Evolutionary conservation across 495 filamentous ascomycete genomes (phyloP).

Genomic region (Xylaria palmicola): DNA sequence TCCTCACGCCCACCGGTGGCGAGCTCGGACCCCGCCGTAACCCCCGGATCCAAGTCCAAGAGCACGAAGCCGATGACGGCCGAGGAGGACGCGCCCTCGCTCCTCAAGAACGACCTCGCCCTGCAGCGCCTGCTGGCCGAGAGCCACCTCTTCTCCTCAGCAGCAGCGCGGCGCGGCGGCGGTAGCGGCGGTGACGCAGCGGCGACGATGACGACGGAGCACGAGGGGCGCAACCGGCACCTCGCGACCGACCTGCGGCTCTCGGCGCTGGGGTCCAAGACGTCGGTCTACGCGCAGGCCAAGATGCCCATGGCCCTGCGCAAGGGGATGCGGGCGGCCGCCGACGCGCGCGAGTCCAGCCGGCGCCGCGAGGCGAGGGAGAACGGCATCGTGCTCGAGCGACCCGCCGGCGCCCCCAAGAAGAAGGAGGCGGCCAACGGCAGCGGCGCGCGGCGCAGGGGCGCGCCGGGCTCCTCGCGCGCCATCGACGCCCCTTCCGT

Average conservation of each 20-base stretch:
- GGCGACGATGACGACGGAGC: constrained; percentile 40
- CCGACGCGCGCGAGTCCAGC: constrained; percentile 61
- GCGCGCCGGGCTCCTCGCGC: constrained; percentile 37
- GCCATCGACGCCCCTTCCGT: constrained; percentile 70
- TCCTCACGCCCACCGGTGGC: constrained; percentile 44
- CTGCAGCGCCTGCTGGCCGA: constrained; percentile 86
- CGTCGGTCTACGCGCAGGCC: constrained; percentile 67
- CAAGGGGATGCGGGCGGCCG: constrained; percentile 72
- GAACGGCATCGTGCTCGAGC: constrained; percentile 88
- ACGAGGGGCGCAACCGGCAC: constrained; percentile 49
- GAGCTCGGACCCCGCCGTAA: constrained; percentile 21
- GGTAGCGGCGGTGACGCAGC: constrained; percentile 41
- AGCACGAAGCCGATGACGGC: constrained; percentile 34
- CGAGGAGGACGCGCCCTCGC: constrained; percentile 51
- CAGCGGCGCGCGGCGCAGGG: too few relatives aligned
- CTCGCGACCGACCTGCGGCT: constrained; percentile 82
- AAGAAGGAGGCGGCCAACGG: constrained; percentile 36
- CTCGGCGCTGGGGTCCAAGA: constrained; percentile 74
- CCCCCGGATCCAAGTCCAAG: constrained; percentile 29
- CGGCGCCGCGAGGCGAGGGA: constrained; percentile 77
- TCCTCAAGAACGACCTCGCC: constrained; percentile 86
- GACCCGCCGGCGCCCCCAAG: constrained; percentile 36
- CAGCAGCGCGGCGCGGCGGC: constrained; percentile 57
- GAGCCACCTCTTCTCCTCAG: constrained; percentile 82
- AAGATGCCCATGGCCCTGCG: constrained; percentile 83